Evolutionary conservation across 1,284 basidiomycete species (phyloP).

Genomic region (Sporisorium graminicola): DNA sequence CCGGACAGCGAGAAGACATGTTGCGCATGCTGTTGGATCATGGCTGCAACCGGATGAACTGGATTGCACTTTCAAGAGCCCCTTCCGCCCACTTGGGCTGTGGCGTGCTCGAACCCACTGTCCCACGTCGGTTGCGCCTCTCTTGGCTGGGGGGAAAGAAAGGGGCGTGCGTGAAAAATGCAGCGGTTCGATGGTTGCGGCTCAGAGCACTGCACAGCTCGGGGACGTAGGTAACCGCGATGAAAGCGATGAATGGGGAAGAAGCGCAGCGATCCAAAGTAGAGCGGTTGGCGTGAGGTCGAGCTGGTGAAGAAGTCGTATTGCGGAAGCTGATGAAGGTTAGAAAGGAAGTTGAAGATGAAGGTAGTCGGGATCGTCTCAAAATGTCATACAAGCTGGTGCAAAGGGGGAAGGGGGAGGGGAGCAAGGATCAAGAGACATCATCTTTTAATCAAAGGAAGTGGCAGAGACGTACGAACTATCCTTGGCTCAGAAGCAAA

Average conservation of each 20-base stretch:
- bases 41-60: slow-evolving; percentile 9
- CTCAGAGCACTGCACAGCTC: not conserved
- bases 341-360: not conserved
- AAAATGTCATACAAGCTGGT: too few relatives aligned
- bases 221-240: not conserved
- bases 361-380: not conserved
- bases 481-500: not conserved
- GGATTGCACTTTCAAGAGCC: not conserved
- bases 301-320: not conserved
- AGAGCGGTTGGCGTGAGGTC: not conserved
- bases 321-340: not conserved
- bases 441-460: not conserved
- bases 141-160: not conserved
- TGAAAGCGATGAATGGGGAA: not conserved
- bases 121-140: not conserved
- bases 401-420: not conserved
- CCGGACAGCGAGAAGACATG: slow-evolving; percentile 19
- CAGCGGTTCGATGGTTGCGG: not conserved
- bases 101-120: not conserved
- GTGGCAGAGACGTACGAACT: not conserved
- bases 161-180: not conserved
- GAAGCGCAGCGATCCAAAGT: not conserved
- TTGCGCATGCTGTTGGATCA: slow-evolving; percentile 23
- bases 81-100: not conserved
- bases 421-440: not conserved